phyloP scores from a whole-genome alignment of 2,329 filamentous ascomycete genomes.

The Emergomyces orientalis region DNA sequence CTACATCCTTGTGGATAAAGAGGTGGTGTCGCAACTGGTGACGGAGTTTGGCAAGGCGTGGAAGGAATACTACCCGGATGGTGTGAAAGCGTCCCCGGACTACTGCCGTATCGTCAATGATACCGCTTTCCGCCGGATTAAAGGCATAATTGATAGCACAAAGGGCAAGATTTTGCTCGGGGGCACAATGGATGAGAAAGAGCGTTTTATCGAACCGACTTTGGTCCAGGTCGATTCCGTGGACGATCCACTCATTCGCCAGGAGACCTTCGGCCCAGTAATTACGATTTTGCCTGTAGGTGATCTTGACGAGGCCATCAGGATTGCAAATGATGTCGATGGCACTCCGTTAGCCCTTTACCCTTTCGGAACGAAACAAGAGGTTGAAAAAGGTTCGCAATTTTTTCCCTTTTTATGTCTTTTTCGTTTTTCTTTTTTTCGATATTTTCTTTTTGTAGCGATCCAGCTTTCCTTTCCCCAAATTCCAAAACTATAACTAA shows the following conservation, averaged over 20 bases:
- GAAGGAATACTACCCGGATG: slow-evolving; percentile 73
- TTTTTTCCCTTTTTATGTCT: background rate
- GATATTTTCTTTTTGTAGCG: background rate
- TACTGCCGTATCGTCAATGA: slow-evolving; percentile 73
- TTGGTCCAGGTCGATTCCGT: slow-evolving; percentile 71
- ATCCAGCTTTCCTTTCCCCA: background rate
- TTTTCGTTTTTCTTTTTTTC: background rate
- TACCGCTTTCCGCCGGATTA: slow-evolving; percentile 69
- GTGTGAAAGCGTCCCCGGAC: slow-evolving; percentile 67
- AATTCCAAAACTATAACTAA: background rate
- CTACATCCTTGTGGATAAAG: slow-evolving; percentile 75
- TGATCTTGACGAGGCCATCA: slow-evolving; percentile 75
- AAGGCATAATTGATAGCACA: slow-evolving; percentile 79
- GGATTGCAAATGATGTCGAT: slow-evolving; percentile 69
- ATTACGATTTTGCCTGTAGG: slow-evolving; percentile 73
- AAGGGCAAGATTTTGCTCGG: slow-evolving; percentile 80
- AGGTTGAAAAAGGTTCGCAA: slow-evolving; percentile 60
- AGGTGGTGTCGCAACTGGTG: slow-evolving; percentile 62
- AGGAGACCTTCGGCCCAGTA: slow-evolving; percentile 91
- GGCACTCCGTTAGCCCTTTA: slow-evolving; percentile 76
- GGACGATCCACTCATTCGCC: slow-evolving; percentile 66
- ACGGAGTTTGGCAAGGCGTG: slow-evolving; percentile 61
- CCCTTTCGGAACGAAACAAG: slow-evolving; percentile 71
- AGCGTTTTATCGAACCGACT: slow-evolving; percentile 83
- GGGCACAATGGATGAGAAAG: slow-evolving; percentile 67